Evolutionary conservation across 495 filamentous ascomycete genomes (phyloP), one percentile per base, ranked within the genome.

Genomic region (Tuber calosporum): DNA sequence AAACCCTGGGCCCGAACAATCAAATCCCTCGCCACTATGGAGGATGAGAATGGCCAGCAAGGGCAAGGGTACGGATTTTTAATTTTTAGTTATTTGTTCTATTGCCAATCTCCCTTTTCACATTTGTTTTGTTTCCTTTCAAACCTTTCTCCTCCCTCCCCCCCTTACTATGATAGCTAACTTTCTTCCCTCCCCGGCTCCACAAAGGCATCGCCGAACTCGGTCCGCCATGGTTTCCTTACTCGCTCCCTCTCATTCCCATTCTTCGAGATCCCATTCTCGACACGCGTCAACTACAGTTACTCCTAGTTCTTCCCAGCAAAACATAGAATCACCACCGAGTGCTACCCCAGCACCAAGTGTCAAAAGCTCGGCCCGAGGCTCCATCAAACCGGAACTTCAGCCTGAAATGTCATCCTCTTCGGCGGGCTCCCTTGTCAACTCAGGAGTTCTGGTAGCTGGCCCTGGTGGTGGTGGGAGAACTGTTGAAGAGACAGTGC

Each of bases 401-500:
- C 66, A 42, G 37, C 62, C 30, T 38, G 71, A 26, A 66, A 67
- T 19, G 38, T 73, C 30, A 71, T 72, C 41, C 71, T 69, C 11
- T 75, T 62, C 78, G 30, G 68, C 69, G 9, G 70, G 69, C 36
- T 80, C 79, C n/a, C 72, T 80, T 34, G 20, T 73, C 45, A 74
- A 72, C 30, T 80, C 79, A 1, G 79, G 79, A 15, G 74, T 80
- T 30, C 69, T 80, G 17, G 78, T 80, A 67, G 26, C 53, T 34
- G 53, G 53, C 4, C 53, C 53, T 15, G 69, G 73, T 30, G 74
- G 72, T 22, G 70, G 70, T 36, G 73, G 75, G 19, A 81, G 80
- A 36, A 81, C 69, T 11, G 92, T 99, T 53, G 94, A 99, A 79
- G 92, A 97, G 82, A 97, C 95, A 0, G 94, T 99, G 45, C 88